Evolutionary conservation across 83 land plant species (phyloP).

Genomic region (Picea abies): DNA sequence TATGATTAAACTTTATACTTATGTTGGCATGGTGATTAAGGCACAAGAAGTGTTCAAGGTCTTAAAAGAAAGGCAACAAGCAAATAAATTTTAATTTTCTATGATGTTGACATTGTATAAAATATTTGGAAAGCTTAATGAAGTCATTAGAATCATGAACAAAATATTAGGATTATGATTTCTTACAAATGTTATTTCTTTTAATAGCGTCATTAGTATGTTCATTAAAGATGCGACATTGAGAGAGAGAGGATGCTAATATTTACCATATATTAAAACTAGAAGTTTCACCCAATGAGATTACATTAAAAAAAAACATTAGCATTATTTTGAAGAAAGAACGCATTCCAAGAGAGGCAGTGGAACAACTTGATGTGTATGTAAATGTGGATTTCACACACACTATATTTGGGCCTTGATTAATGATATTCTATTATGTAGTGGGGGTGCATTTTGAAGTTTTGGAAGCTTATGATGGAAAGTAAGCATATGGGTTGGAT

Average conservation of each 20-base stretch:
- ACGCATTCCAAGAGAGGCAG: constrained; percentile 59
- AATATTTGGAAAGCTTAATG: constrained; percentile 43
- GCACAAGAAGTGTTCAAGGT: constrained; percentile 58
- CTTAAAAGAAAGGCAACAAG: constrained; percentile 34
- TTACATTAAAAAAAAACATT: constrained; percentile 50
- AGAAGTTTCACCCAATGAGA: constrained; percentile 53
- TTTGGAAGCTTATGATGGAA: constrained; percentile 18
- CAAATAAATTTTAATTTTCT: constrained; percentile 67
- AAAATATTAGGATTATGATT: constrained; percentile 65
- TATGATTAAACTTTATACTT: constrained; percentile 73
- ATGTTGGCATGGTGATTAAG: constrained; percentile 45
- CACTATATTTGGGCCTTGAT: constrained; percentile 41
- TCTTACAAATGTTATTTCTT: constrained; percentile 51
- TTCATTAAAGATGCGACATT: constrained; percentile 54
- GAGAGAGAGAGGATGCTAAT: constrained; percentile 33
- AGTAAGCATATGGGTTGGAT: not conserved
- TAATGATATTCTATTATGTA: constrained; percentile 34
- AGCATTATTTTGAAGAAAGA: constrained; percentile 41
- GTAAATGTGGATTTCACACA: constrained; percentile 29
- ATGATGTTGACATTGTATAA: constrained; percentile 82
- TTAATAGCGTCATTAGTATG: constrained; percentile 67
- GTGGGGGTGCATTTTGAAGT: constrained; percentile 40
- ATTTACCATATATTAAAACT: constrained; percentile 49
- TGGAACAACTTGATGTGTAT: constrained; percentile 39
- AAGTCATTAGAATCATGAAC: constrained; percentile 50